A percentile compares a stretch with the other conserved stretches of the same genome.
Conservation (phyloP, 2,329 filamentous ascomycete species). For the Calonectria montana region DNA sequence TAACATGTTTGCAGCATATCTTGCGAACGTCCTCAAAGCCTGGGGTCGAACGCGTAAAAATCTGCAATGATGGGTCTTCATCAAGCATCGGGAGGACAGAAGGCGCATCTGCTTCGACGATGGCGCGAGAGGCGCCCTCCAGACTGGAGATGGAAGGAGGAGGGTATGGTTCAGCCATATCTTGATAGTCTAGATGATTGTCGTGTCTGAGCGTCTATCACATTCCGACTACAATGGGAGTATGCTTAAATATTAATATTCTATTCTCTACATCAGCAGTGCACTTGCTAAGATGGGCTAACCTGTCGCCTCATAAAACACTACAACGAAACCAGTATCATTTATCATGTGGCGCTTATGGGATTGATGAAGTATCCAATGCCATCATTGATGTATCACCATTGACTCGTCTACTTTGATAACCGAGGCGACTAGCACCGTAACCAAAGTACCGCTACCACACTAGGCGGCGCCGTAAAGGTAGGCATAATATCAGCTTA, state of each 20-base stretch:
- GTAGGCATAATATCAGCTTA: not conserved
- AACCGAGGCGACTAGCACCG: not conserved
- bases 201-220: not conserved
- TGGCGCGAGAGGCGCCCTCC: not conserved
- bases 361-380: not conserved
- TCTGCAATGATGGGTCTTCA: not conserved
- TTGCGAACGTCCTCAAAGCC: slow-evolving; percentile 7
- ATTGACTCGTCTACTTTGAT: not conserved
- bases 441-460: not conserved
- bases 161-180: slow-evolving; percentile 9
- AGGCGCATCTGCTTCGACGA: slow-evolving; percentile 2
- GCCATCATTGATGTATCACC: not conserved
- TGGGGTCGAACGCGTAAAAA: slow-evolving; percentile 5
- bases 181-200: not conserved
- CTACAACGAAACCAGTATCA: not conserved
- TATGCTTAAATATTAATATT: not conserved
- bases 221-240: too few relatives aligned
- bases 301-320: not conserved
- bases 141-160: not conserved
- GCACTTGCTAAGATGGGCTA: too few relatives aligned
- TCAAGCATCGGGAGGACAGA: not conserved
- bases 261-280: not conserved
- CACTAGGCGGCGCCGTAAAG: not conserved
- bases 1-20: not conserved
- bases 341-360: not conserved